Evolutionary conservation across 164 flowering plant species (phyloP).

Genomic region (Platanus orientalis): DNA sequence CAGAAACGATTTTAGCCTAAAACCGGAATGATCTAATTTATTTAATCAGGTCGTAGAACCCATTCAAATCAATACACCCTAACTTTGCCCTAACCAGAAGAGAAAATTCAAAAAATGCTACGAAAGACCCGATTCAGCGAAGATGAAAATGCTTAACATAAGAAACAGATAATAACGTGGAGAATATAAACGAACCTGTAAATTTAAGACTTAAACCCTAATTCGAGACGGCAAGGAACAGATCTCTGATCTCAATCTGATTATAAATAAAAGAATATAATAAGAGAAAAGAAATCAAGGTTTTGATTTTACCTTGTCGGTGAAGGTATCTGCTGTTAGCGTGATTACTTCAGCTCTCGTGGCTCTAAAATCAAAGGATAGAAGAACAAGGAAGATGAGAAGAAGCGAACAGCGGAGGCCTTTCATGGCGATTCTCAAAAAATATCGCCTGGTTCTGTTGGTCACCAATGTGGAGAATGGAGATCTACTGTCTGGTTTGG

Average conservation of each 20-base stretch:
- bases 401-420: background rate
- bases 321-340: conserved; percentile 70
- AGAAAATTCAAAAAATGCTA: too few species aligned
- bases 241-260: background rate
- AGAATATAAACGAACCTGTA: background rate
- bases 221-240: background rate
- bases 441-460: too few species aligned
- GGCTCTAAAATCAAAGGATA: background rate
- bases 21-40: too few species aligned
- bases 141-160: too few species aligned
- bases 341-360: conserved; percentile 67
- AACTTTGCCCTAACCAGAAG: background rate
- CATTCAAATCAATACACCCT: background rate
- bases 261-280: background rate
- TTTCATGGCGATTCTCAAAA: conserved; percentile 16
- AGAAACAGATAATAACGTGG: background rate
- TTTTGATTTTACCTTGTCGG: conserved; percentile 67
- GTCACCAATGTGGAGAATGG: too few species aligned
- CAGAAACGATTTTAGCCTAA: too few species aligned
- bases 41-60: too few species aligned
- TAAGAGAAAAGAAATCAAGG: background rate
- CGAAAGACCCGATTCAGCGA: background rate
- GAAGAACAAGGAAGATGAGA: conserved; percentile 11
- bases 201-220: background rate
- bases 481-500: too few species aligned